Evolutionary conservation across 176 grass and related monocot species (phyloP).

Genomic region (Zoysia pacifica): DNA sequence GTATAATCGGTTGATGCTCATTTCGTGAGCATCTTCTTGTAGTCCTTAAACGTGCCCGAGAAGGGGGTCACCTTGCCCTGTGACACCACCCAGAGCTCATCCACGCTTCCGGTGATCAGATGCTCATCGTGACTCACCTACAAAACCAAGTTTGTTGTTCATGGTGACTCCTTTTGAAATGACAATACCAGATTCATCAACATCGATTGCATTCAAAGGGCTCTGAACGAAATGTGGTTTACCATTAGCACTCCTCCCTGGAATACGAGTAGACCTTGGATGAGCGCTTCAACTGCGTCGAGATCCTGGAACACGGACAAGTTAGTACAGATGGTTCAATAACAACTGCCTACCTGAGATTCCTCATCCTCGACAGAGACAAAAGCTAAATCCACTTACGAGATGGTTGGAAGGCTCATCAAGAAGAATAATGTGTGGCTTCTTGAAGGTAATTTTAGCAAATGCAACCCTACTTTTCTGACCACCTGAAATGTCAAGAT

Average conservation of each 20-base stretch:
- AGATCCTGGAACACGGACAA: constrained; percentile 63
- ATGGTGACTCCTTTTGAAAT: not conserved
- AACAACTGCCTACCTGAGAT: not conserved
- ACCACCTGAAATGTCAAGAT: constrained; percentile 65
- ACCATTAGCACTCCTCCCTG: constrained; percentile 98
- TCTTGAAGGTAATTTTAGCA: constrained; percentile 96
- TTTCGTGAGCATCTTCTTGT: constrained; percentile 82
- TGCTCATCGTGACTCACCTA: constrained; percentile 98
- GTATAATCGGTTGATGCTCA: not conserved
- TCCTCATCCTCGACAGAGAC: not conserved
- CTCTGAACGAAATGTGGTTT: not conserved
- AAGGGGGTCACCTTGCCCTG: constrained; percentile 70
- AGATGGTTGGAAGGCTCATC: constrained; percentile 99
- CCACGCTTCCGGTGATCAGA: constrained; percentile 89
- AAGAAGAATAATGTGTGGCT: constrained; percentile 92
- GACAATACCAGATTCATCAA: not conserved
- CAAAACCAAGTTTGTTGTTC: not conserved
- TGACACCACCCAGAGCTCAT: constrained; percentile 86
- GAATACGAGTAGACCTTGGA: constrained; percentile 90
- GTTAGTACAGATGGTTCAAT: not conserved
- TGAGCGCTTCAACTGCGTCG: constrained; percentile 92
- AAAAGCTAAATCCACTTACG: constrained; percentile 48
- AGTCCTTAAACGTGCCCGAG: constrained; percentile 75
- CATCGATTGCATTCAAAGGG: not conserved
- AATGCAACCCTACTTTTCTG: constrained; percentile 98